phyloP scores from a whole-genome alignment of 306 rosid species.

The Ammopiptanthus mongolicus region DNA sequence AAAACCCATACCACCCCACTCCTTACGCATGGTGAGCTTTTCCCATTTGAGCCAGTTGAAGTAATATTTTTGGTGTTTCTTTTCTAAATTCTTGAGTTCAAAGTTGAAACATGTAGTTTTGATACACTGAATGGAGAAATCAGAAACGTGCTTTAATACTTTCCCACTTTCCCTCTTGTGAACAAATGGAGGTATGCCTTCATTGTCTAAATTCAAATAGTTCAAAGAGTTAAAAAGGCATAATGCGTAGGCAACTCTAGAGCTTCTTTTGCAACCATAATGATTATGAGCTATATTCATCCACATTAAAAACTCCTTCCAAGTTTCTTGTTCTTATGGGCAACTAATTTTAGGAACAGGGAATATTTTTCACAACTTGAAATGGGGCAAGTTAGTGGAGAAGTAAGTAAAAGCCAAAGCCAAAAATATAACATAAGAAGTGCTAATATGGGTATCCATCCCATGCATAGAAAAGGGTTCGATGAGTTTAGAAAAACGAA shows the following conservation, averaged over 20 bases:
- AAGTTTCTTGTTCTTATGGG: background rate
- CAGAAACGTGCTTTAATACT: background rate
- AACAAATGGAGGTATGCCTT: background rate
- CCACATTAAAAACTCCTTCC: background rate
- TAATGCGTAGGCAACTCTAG: background rate
- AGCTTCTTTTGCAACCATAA: background rate
- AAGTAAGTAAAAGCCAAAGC: background rate
- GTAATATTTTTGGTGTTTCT: too few species aligned
- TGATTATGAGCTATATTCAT: background rate
- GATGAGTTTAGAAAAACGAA: background rate
- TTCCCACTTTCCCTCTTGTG: background rate
- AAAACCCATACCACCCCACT: too few species aligned
- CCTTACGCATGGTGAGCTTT: too few species aligned
- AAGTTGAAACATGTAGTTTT: too few species aligned
- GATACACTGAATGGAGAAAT: background rate
- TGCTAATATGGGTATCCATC: too few species aligned
- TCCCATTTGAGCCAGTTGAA: too few species aligned
- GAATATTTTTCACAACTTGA: background rate
- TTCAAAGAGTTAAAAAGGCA: background rate
- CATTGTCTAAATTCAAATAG: background rate
- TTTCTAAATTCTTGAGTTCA: too few species aligned
- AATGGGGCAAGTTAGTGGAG: background rate
- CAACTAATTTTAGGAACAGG: background rate
- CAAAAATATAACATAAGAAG: background rate
- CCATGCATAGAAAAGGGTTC: background rate